Percentiles rank a stretch among this genome's conserved stretches.
Conservation (phyloP, 257 asterid species). For the Anisodus acutangulus region DNA sequence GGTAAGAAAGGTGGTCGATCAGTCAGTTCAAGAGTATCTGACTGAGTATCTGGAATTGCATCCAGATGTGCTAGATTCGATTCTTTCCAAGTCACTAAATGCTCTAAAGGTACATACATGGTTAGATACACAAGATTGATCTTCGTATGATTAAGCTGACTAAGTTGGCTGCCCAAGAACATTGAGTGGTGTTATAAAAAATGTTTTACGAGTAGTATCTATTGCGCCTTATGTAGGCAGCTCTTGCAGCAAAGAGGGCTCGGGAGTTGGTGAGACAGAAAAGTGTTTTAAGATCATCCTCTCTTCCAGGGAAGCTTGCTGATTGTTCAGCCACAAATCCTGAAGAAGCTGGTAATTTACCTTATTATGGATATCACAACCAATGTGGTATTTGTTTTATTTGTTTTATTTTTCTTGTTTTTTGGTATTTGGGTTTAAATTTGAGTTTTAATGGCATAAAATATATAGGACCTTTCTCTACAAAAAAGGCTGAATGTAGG, state of each 20-base stretch:
- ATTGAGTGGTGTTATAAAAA: not conserved
- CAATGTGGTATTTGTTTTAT: not conserved
- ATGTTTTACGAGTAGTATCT: conserved; percentile 25
- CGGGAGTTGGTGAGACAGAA: conserved; percentile 94
- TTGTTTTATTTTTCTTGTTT: not conserved
- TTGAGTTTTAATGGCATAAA: conserved; percentile 21
- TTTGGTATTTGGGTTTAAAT: not conserved
- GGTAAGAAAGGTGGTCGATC: conserved; percentile 88
- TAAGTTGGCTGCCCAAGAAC: conserved; percentile 26
- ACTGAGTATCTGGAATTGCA: conserved; percentile 96
- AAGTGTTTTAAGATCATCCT: conserved; percentile 79
- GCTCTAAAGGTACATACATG: conserved; percentile 79
- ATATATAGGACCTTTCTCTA: conserved; percentile 8
- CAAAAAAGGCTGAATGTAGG: not conserved
- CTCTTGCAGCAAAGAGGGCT: conserved; percentile 96
- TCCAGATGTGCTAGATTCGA: conserved; percentile 85
- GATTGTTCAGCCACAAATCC: conserved; percentile 95
- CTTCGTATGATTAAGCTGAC: conserved; percentile 25
- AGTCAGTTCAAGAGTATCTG: conserved; percentile 77
- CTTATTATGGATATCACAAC: conserved; percentile 9
- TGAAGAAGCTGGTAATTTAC: conserved; percentile 70
- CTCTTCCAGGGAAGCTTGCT: conserved; percentile 99
- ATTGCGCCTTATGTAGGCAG: conserved; percentile 63
- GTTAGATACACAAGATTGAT: not conserved
- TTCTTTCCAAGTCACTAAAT: conserved; percentile 90